A percentile compares a stretch with the other conserved stretches of the same genome.
These are phyloP conservation scores for Aspergillus sclerotialis DNA, from an alignment of 2,329 filamentous ascomycete genomes.

Conservation along the genomic window DNA sequence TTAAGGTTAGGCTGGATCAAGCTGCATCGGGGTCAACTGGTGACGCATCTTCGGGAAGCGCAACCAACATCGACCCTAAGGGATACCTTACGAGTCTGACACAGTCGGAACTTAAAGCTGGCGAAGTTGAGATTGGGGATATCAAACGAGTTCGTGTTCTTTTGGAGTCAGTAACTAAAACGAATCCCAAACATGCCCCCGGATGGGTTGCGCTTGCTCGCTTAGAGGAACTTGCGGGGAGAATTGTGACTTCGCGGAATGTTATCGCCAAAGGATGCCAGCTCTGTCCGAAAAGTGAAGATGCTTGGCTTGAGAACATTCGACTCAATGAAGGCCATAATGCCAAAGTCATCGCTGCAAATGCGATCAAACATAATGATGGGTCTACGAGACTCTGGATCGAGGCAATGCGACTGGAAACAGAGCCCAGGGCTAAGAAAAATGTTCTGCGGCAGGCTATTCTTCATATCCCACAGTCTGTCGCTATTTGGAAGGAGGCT, in stretches of 20 bases:
- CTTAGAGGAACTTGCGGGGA: slow-evolving; percentile 86
- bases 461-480: slow-evolving; percentile 87
- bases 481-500: slow-evolving; percentile 95
- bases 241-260: slow-evolving; percentile 80
- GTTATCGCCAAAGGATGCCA: slow-evolving; percentile 84
- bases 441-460: slow-evolving; percentile 85
- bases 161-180: slow-evolving; percentile 94
- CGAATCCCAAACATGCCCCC: slow-evolving; percentile 87
- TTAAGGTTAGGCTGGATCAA: slow-evolving; percentile 89
- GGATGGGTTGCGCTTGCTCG: slow-evolving; percentile 94
- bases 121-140: slow-evolving; percentile 81
- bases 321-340: slow-evolving; percentile 86
- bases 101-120: slow-evolving; percentile 70
- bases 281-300: slow-evolving; percentile 87
- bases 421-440: slow-evolving; percentile 76
- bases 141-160: slow-evolving; percentile 89
- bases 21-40: slow-evolving; percentile 66
- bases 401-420: slow-evolving; percentile 88
- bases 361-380: slow-evolving; percentile 87
- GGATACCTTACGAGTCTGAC: slow-evolving; percentile 91
- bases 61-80: slow-evolving; percentile 88
- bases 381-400: slow-evolving; percentile 87
- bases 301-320: slow-evolving; percentile 94
- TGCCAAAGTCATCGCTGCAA: slow-evolving; percentile 88
- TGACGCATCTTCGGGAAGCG: slow-evolving; percentile 66